These are phyloP conservation scores for Austroboletus festivus DNA, from an alignment of 768 basidiomycete species.

Conservation along the genomic window DNA sequence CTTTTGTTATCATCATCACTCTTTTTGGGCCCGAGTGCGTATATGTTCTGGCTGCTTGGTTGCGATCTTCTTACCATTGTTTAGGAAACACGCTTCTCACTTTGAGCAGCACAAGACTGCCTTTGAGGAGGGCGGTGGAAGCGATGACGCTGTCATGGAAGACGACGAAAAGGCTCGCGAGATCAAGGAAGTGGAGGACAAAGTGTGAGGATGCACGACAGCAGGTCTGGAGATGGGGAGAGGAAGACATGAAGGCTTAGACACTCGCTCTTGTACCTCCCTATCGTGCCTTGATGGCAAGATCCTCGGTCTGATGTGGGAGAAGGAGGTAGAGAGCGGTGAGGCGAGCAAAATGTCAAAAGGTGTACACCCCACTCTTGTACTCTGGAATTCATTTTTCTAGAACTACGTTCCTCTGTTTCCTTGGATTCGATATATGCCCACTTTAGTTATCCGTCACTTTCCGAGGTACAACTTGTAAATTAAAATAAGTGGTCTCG, in stretches of 20 bases:
- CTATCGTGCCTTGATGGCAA: conserved; percentile 3
- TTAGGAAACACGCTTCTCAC: conserved; percentile 70
- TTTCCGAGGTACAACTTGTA: too few relatives aligned
- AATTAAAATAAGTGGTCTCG: too few relatives aligned
- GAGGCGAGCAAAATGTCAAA: too few relatives aligned
- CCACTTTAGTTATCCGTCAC: too few relatives aligned
- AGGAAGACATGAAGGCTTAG: too few relatives aligned
- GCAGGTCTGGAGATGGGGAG: background rate
- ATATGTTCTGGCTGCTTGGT: background rate
- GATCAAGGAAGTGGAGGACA: conserved; percentile 6
- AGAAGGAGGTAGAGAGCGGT: too few relatives aligned
- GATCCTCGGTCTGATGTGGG: background rate
- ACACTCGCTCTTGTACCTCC: too few relatives aligned
- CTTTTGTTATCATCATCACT: conserved; percentile 72
- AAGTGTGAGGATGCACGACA: conserved; percentile 3
- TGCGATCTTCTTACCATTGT: background rate
- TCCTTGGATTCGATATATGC: too few relatives aligned
- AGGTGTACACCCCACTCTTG: too few relatives aligned
- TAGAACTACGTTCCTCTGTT: too few relatives aligned
- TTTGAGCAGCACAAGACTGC: conserved; percentile 84
- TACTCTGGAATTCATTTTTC: too few relatives aligned
- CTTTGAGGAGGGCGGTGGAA: conserved; percentile 70
- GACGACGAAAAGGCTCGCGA: conserved; percentile 7
- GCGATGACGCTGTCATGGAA: conserved; percentile 41
- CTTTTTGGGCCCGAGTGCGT: conserved; percentile 77